A percentile compares a stretch with the other conserved stretches of the same genome.
phyloP scores from a whole-genome alignment of 2,329 filamentous ascomycete species.

The Neoarthrinium moseri region DNA sequence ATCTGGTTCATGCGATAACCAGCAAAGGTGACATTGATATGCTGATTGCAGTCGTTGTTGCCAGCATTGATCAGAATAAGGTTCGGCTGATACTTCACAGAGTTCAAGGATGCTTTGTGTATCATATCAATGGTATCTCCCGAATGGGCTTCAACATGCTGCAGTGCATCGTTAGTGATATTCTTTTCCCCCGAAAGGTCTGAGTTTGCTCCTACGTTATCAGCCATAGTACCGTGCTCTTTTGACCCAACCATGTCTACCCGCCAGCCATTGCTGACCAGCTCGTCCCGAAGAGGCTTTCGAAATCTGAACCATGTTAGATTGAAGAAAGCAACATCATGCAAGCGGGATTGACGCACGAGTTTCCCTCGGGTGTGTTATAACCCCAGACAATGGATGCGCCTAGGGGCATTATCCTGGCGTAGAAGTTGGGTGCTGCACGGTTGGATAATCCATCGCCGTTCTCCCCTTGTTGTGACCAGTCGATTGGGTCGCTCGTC shows the following conservation, averaged over 20 bases:
- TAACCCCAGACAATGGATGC: slow-evolving; percentile 7
- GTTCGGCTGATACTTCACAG: slow-evolving; percentile 6
- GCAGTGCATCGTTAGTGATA: not conserved
- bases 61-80: slow-evolving; percentile 10
- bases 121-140: slow-evolving; percentile 6
- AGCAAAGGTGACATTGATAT: slow-evolving; percentile 1
- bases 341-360: not conserved
- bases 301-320: slow-evolving; percentile 4
- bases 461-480: no score
- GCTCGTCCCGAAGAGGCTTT: not conserved
- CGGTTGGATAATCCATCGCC: no score
- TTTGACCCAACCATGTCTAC: slow-evolving; percentile 10
- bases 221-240: slow-evolving; percentile 1
- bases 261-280: slow-evolving; percentile 1
- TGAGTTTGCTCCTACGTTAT: slow-evolving; percentile 2
- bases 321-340: not conserved
- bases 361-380: not conserved
- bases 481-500: no score
- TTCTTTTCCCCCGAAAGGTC: not conserved
- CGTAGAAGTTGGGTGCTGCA: slow-evolving; percentile 2
- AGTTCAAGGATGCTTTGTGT: slow-evolving; percentile 4
- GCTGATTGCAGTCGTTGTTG: slow-evolving; percentile 9
- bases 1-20: slow-evolving; percentile 3
- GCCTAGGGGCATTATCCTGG: slow-evolving; percentile 7
- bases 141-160: slow-evolving; percentile 6